phyloP scores from a whole-genome alignment of 2,329 filamentous ascomycete genomes.

The Penicillium sp. region DNA sequence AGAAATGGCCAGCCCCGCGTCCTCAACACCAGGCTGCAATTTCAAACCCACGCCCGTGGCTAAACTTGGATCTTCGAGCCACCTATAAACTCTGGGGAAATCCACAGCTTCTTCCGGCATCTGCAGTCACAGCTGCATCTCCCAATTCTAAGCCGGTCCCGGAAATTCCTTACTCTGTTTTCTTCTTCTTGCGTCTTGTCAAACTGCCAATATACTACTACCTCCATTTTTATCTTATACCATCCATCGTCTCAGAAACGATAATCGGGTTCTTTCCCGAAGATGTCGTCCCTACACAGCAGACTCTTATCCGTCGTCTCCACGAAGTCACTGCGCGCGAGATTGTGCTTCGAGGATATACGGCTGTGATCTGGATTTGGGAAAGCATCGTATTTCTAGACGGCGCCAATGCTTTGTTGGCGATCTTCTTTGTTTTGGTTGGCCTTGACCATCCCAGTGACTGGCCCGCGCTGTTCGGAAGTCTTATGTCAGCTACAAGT shows the following conservation, averaged over 20 bases:
- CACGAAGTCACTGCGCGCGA: background rate
- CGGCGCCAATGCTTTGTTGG: background rate
- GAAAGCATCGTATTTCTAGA: background rate
- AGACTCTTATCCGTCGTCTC: background rate
- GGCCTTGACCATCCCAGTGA: background rate
- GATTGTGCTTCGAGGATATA: background rate
- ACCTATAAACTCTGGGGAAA: slow-evolving; percentile 4
- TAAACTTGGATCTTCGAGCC: background rate
- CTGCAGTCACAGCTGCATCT: too few relatives aligned
- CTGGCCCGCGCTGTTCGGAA: background rate
- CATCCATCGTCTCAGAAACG: background rate
- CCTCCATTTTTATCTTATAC: background rate
- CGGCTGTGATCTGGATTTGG: background rate
- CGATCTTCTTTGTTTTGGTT: background rate
- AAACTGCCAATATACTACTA: slow-evolving; percentile 1
- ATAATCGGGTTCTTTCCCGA: background rate
- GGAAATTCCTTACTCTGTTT: background rate
- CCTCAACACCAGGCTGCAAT: background rate
- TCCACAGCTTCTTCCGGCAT: background rate
- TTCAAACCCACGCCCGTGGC: background rate
- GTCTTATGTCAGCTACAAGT: background rate
- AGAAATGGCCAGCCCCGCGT: background rate
- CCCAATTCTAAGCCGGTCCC: background rate
- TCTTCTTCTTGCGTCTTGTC: background rate
- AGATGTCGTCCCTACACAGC: background rate